These are phyloP conservation scores for Plasmodium sp. DNA, from an alignment of 169 alveolate species.

Conservation along the genomic window DNA sequence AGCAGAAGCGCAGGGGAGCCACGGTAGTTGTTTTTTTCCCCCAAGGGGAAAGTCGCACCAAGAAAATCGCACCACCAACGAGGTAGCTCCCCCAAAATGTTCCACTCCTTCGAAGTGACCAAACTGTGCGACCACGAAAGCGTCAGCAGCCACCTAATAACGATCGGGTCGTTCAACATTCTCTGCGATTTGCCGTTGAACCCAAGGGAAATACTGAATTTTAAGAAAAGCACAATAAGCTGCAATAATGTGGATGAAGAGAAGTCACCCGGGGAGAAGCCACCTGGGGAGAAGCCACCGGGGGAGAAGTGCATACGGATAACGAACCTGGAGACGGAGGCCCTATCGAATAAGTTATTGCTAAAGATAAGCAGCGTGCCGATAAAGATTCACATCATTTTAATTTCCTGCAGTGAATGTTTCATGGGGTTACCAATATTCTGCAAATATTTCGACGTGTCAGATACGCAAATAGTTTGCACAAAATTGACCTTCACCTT, in stretches of 20 bases:
- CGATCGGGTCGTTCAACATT: slow-evolving; percentile 54
- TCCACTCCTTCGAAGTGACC: slow-evolving; percentile 41
- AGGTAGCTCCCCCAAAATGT: not conserved
- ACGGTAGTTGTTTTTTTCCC: not conserved
- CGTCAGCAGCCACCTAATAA: slow-evolving; percentile 59
- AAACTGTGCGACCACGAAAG: slow-evolving; percentile 23
- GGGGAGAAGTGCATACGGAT: slow-evolving; percentile 16
- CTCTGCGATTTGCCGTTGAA: slow-evolving; percentile 60
- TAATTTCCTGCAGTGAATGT: slow-evolving; percentile 61
- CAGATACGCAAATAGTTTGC: slow-evolving; percentile 50
- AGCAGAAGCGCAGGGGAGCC: not conserved
- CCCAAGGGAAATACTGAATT: slow-evolving; percentile 26
- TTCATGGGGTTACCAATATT: slow-evolving; percentile 72
- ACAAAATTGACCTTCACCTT: slow-evolving; percentile 44
- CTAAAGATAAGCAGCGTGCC: slow-evolving; percentile 58
- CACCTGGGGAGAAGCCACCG: not conserved
- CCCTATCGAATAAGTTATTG: slow-evolving; percentile 24
- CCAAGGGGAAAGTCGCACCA: not conserved
- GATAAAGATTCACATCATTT: slow-evolving; percentile 63
- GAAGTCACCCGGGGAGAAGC: not conserved
- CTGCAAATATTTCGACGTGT: slow-evolving; percentile 55
- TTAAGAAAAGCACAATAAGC: not conserved
- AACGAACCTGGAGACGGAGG: slow-evolving; percentile 15
- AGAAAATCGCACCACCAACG: not conserved
- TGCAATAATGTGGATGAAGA: not conserved